Evolutionary conservation across 2,329 filamentous ascomycete genomes (phyloP).

Genomic region (Monilinia fructigena): DNA sequence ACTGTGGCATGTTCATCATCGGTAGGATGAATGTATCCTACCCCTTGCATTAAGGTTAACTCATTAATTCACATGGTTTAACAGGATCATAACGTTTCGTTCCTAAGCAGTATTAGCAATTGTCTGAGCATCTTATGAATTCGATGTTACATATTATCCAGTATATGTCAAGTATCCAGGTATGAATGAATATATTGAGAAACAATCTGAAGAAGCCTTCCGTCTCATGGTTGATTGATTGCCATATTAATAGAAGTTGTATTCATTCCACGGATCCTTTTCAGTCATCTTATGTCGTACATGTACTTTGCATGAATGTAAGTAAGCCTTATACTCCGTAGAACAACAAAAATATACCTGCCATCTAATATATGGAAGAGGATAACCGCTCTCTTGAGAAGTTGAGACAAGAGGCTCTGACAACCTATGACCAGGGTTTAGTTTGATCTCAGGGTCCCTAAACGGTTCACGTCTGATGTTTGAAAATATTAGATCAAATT

Average conservation of each 20-base stretch:
- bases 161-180: background rate
- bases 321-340: no score
- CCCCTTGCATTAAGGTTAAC: no score
- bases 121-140: no score
- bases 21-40: no score
- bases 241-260: background rate
- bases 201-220: background rate
- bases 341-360: background rate
- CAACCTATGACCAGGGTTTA: background rate
- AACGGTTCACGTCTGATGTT: background rate
- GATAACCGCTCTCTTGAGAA: constrained; percentile 1
- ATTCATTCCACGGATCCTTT: constrained; percentile 5
- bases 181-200: background rate
- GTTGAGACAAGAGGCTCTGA: background rate
- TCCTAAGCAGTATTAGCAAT: no score
- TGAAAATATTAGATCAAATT: background rate
- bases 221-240: constrained; percentile 12
- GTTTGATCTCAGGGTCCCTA: background rate
- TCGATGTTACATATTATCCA: no score
- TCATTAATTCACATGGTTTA: no score
- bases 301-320: background rate
- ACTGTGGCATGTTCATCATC: no score
- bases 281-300: constrained; percentile 2
- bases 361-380: background rate
- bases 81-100: no score